Base-by-base conservation (phyloP, 495 filamentous ascomycete genomes). In the Xylaria castorea region DNA sequence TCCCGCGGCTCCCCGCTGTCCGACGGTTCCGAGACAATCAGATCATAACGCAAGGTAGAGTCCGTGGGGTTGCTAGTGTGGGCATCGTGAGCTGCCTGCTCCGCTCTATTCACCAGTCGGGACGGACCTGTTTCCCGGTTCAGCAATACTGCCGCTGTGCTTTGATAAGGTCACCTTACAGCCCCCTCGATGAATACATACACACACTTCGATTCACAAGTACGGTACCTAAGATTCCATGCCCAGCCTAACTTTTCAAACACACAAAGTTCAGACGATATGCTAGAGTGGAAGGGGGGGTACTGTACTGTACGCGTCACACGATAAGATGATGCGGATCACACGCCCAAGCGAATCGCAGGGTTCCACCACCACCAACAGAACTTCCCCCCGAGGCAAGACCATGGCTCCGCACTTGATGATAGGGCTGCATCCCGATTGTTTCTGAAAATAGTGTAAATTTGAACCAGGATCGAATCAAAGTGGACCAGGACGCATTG, bases 81-180 rank as follows among this genome's bases (percentile, higher is more conserved):
- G 62, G 48, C 50, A 50, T 57, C 27, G n/a, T 63, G 38, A 63
- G 61, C 22, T 25, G n/a, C 18, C 53, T 57, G 14, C 53, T 57
- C 61, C 12, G 61, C 38, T 44, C 61, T 16, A 44, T 5, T n/a
- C 12, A 27, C 61, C 62, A 65, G 25, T 27, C 42, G 42, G 42
- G 22, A 36, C 64, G 64, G 64, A 36, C 27, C 30, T 50, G 5
- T 51, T 66, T 66, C 64, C 64, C 27, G n/a, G 64, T 66, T 51
- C 46, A 25, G 64, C 44, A 53, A 51, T 46, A 40, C 9, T 46
- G 30, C 64, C 46, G 46, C 18, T 16, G 20, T 48, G 46, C 18
- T 38, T 66, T 30, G 38, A 18, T 30, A 11, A 50, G 11, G 46
- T 53, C 6, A 22, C 42, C 30, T 46, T 22, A 20, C 48, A 22